A percentile compares a stretch with the other conserved stretches of the same genome.
These are phyloP conservation scores for Heliosperma pusillum DNA, from an alignment of 148 eudicot species.

Conservation along the genomic window DNA sequence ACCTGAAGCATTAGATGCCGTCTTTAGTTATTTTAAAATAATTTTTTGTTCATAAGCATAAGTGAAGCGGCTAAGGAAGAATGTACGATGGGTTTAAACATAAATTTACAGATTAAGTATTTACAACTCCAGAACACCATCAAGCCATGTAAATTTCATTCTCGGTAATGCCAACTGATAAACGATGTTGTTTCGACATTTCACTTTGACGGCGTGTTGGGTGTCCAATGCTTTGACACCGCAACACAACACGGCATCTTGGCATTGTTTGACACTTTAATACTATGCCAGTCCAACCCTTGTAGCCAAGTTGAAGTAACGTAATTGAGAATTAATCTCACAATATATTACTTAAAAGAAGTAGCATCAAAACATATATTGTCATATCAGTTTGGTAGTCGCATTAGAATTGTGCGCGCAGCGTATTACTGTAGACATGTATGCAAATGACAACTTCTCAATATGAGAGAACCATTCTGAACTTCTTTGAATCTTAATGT, in stretches of 20 bases:
- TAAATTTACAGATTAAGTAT: background rate
- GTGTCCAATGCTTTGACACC: too few species aligned
- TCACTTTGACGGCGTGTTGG: too few species aligned
- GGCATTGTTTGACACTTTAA: too few species aligned
- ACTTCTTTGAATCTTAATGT: too few species aligned
- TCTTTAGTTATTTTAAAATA: background rate
- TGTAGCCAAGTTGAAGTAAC: too few species aligned
- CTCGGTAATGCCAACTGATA: background rate
- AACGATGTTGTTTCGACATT: background rate
- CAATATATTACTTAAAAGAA: background rate
- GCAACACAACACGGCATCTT: too few species aligned
- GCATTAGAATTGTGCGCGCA: background rate
- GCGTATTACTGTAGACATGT: background rate
- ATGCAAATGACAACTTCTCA: too few species aligned
- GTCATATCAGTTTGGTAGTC: background rate
- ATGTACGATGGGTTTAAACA: background rate
- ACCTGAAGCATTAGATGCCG: constrained; percentile 41
- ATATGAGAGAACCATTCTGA: too few species aligned
- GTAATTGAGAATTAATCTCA: too few species aligned
- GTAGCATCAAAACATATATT: background rate
- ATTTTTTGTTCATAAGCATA: too few species aligned
- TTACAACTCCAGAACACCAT: background rate
- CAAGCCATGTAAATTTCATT: background rate
- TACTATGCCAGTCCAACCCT: too few species aligned
- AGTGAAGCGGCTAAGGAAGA: background rate